Evolutionary conservation across 2,329 filamentous ascomycete genomes (phyloP).

Genomic region (Hypoxylon sp.): DNA sequence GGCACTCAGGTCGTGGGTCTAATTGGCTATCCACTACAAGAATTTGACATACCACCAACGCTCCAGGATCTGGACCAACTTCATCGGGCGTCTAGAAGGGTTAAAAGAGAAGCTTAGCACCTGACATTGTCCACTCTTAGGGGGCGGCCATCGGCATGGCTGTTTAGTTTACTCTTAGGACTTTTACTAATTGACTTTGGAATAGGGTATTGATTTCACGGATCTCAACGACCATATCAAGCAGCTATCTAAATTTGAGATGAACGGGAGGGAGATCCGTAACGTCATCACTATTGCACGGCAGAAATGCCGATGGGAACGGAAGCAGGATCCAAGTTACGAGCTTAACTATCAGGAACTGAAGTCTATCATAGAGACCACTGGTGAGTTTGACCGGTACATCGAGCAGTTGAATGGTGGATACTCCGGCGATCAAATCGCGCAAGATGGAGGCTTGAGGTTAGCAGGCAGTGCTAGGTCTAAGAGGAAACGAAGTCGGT

Average conservation of each 20-base stretch:
- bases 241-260: conserved; percentile 54
- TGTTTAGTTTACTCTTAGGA: not conserved
- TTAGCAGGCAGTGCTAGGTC: not conserved
- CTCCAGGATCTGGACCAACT: conserved; percentile 42
- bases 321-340: not conserved
- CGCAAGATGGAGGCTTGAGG: not conserved
- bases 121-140: not conserved
- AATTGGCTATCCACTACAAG: conserved; percentile 44
- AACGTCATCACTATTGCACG: conserved; percentile 54
- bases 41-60: conserved; percentile 35
- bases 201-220: conserved; percentile 30
- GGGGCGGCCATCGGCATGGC: not conserved
- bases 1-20: conserved; percentile 46
- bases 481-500: too few species aligned
- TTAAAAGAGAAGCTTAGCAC: not conserved
- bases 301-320: conserved; percentile 12
- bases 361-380: not conserved
- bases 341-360: not conserved
- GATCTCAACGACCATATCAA: conserved; percentile 42
- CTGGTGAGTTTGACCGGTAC: not conserved
- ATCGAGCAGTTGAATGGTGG: not conserved
- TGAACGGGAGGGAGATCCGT: conserved; percentile 62
- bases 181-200: too few species aligned
- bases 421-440: not conserved
- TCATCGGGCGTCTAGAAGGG: conserved; percentile 12